These are phyloP conservation scores for Luffa aegyptiaca DNA, from an alignment of 306 rosid species.

Conservation along the genomic window DNA sequence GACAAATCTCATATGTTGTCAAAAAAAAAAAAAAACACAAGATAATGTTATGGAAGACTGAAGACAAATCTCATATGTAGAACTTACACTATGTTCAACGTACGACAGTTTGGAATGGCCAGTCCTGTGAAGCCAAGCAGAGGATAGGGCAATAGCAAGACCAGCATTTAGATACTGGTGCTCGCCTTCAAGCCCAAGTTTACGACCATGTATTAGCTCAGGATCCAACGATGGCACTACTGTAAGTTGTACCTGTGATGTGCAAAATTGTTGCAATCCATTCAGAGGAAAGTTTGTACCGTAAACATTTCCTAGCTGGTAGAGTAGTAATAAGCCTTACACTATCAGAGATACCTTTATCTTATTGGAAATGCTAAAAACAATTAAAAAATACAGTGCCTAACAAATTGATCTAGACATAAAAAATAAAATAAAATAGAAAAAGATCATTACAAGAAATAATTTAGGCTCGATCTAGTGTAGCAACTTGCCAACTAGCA, in stretches of 20 bases:
- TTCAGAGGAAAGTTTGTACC: not conserved
- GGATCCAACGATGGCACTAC: conserved; percentile 53
- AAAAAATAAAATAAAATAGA: not conserved
- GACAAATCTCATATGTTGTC: conserved; percentile 8
- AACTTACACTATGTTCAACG: conserved; percentile 52
- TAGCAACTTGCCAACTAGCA: not conserved
- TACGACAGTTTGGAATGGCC: conserved; percentile 38
- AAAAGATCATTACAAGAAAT: not conserved
- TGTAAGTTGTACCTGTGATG: conserved; percentile 60
- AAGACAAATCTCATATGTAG: conserved; percentile 15
- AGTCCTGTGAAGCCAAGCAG: conserved; percentile 74
- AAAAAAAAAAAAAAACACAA: conserved; percentile 13
- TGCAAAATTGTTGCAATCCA: conserved; percentile 19
- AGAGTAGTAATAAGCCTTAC: not conserved
- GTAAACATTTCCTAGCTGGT: not conserved
- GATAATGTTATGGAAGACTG: no score
- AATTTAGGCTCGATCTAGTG: not conserved
- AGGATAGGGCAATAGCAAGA: conserved; percentile 78
- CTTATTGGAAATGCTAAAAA: not conserved
- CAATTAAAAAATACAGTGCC: not conserved
- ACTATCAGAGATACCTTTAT: not conserved
- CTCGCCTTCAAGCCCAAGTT: conserved; percentile 90
- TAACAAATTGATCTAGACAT: not conserved
- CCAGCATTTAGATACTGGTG: conserved; percentile 93
- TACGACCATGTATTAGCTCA: conserved; percentile 51